Percentiles rank a stretch among this genome's conserved stretches.
Conservation (phyloP, 345 rosid genomes). For the Clarkia xantiana region DNA sequence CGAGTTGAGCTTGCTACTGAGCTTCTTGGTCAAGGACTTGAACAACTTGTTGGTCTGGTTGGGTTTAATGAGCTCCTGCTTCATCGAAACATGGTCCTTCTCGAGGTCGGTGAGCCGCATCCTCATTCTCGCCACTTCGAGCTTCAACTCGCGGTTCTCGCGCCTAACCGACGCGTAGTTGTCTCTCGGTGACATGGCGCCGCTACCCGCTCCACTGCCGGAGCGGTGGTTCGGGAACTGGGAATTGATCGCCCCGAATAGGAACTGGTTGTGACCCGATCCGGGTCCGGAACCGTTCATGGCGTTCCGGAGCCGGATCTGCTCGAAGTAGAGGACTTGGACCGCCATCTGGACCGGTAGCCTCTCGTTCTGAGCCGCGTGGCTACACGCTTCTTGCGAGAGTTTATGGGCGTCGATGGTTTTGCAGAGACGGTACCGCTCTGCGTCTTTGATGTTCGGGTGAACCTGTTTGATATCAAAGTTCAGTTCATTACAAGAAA, state of each 20-base stretch:
- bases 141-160: slow-evolving; percentile 92
- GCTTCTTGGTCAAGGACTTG: slow-evolving; percentile 61
- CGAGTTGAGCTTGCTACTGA: slow-evolving; percentile 72
- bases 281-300: slow-evolving; percentile 40
- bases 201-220: slow-evolving; percentile 86
- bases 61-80: slow-evolving; percentile 65
- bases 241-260: slow-evolving; percentile 40
- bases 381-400: slow-evolving; percentile 99
- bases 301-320: slow-evolving; percentile 82
- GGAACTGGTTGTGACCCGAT: slow-evolving; percentile 50
- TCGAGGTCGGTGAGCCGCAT: slow-evolving; percentile 95
- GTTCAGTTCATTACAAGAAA: too few relatives aligned
- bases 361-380: slow-evolving; percentile 92
- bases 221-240: slow-evolving; percentile 81
- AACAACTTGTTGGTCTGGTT: slow-evolving; percentile 63
- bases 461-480: slow-evolving; percentile 43
- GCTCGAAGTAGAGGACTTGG: slow-evolving; percentile 85
- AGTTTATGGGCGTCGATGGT: slow-evolving; percentile 89
- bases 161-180: slow-evolving; percentile 90
- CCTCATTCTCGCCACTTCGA: slow-evolving; percentile 97
- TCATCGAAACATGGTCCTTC: slow-evolving; percentile 86
- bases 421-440: slow-evolving; percentile 79
- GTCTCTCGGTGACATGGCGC: slow-evolving; percentile 94
- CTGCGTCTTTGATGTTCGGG: slow-evolving; percentile 78
- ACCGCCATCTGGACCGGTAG: slow-evolving; percentile 94